Percentiles rank a stretch among this genome's conserved stretches.
phyloP scores from a whole-genome alignment of 352 stramenopile genomes.

The Phytophthora meadii region DNA sequence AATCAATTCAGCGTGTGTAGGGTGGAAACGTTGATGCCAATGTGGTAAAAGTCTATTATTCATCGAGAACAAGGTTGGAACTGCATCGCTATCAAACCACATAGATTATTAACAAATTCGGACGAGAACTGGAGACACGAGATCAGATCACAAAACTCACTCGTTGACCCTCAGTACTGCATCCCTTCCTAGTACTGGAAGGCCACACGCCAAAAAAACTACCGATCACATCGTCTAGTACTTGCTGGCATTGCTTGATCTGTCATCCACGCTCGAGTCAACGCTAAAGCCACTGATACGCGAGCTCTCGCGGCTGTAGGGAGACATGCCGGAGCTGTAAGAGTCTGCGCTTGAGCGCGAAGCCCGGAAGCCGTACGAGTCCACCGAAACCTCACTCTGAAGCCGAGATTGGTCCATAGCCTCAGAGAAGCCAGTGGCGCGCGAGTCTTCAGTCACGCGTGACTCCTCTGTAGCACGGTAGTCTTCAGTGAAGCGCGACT shows the following conservation, averaged over 20 bases:
- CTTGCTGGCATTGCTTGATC: slow-evolving; percentile 33
- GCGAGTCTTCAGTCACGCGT: slow-evolving; percentile 30
- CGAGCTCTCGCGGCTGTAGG: slow-evolving; percentile 68
- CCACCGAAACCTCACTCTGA: slow-evolving; percentile 71
- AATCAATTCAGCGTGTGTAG: background rate
- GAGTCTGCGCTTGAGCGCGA: slow-evolving; percentile 68
- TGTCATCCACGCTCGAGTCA: slow-evolving; percentile 43
- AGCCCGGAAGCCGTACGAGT: slow-evolving; percentile 72
- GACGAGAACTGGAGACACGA: slow-evolving; percentile 13
- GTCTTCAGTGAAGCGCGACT: slow-evolving; percentile 34
- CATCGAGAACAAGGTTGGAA: slow-evolving; percentile 2
- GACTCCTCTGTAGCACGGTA: slow-evolving; percentile 37
- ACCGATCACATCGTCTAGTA: slow-evolving; percentile 33
- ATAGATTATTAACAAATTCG: slow-evolving; percentile 32
- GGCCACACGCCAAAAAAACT: slow-evolving; percentile 28
- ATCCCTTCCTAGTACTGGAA: slow-evolving; percentile 25
- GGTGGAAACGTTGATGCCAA: slow-evolving; percentile 6
- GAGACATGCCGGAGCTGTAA: slow-evolving; percentile 68
- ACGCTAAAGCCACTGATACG: slow-evolving; percentile 70
- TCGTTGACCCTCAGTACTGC: slow-evolving; percentile 27
- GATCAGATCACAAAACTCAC: slow-evolving; percentile 36
- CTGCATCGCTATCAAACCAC: slow-evolving; percentile 23
- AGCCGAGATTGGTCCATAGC: slow-evolving; percentile 49
- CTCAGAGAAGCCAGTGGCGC: slow-evolving; percentile 50
- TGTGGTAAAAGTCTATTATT: slow-evolving; percentile 3